These are phyloP conservation scores for Metarhizium humberi DNA, from an alignment of 2,329 filamentous ascomycete genomes.

Conservation along the genomic window DNA sequence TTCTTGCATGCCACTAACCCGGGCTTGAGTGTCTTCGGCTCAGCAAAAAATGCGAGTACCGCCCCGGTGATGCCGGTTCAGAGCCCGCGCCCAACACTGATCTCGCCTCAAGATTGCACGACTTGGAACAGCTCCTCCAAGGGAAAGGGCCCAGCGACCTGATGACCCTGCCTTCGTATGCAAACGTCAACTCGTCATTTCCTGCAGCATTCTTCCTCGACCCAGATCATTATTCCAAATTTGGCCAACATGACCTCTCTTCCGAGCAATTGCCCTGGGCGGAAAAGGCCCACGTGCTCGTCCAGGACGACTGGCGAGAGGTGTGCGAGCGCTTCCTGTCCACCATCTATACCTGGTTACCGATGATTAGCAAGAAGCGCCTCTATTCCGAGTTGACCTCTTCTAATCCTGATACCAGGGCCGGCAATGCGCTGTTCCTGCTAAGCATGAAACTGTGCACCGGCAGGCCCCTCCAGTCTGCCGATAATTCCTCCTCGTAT, in stretches of 20 bases:
- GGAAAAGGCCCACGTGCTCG: too few species aligned
- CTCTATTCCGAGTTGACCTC: constrained; percentile 2
- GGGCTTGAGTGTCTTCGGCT: constrained; percentile 2
- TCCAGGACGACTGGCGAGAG: too few species aligned
- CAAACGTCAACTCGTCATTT: too few species aligned
- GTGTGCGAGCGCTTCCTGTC: constrained; percentile 6
- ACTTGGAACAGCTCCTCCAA: too few species aligned
- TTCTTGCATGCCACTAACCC: too few species aligned
- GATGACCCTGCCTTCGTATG: too few species aligned
- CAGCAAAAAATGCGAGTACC: constrained; percentile 3
- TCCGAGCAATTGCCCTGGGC: too few species aligned
- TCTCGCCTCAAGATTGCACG: background rate
- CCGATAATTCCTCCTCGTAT: background rate
- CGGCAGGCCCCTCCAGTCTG: background rate
- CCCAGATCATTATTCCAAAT: too few species aligned
- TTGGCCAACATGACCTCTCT: too few species aligned
- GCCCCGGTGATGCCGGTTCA: background rate
- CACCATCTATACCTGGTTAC: constrained; percentile 9
- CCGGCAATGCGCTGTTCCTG: constrained; percentile 6
- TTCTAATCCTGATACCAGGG: background rate
- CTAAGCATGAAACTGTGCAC: constrained; percentile 12
- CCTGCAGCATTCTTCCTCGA: too few species aligned
- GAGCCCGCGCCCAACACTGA: background rate
- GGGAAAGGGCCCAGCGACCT: too few species aligned
- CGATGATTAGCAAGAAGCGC: constrained; percentile 11